Evolutionary conservation across 1,284 basidiomycete genomes (phyloP).

Genomic region (Exsudoporus floridanus): DNA sequence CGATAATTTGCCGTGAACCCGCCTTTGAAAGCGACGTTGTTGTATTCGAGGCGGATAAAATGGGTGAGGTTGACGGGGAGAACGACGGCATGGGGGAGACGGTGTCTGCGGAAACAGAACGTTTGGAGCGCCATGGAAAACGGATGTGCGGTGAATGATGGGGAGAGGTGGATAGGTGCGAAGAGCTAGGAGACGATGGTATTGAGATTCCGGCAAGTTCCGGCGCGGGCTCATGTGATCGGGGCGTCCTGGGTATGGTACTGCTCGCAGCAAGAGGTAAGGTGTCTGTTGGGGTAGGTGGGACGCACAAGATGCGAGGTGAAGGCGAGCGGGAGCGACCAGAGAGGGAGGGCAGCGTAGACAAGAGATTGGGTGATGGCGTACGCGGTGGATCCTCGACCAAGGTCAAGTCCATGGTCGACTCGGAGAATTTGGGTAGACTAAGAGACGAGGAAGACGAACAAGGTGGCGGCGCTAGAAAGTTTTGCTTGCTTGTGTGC

Average conservation of each 20-base stretch:
- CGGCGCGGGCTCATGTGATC: background rate
- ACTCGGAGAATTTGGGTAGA: constrained; percentile 19
- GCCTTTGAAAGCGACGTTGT: constrained; percentile 18
- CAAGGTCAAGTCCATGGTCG: constrained; percentile 6
- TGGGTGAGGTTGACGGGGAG: constrained; percentile 14
- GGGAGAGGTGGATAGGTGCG: background rate
- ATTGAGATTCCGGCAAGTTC: background rate
- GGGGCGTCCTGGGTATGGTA: background rate
- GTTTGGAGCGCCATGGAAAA: constrained; percentile 9
- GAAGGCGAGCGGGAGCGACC: constrained; percentile 13
- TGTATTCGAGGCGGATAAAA: background rate
- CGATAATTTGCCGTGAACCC: constrained; percentile 23
- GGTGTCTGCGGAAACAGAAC: constrained; percentile 8
- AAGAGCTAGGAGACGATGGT: background rate
- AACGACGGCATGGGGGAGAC: background rate
- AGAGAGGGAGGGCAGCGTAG: constrained; percentile 26
- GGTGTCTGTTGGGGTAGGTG: constrained; percentile 3
- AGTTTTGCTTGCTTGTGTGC: constrained; percentile 4
- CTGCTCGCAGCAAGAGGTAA: background rate
- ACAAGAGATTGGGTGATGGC: constrained; percentile 30
- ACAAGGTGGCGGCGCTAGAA: constrained; percentile 23
- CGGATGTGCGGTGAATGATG: background rate
- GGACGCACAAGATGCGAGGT: constrained; percentile 4
- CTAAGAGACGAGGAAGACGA: constrained; percentile 31
- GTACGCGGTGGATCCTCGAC: constrained; percentile 12